Base-by-base conservation (phyloP, 2,329 filamentous ascomycete species). In the Fusarium begoniae region DNA sequence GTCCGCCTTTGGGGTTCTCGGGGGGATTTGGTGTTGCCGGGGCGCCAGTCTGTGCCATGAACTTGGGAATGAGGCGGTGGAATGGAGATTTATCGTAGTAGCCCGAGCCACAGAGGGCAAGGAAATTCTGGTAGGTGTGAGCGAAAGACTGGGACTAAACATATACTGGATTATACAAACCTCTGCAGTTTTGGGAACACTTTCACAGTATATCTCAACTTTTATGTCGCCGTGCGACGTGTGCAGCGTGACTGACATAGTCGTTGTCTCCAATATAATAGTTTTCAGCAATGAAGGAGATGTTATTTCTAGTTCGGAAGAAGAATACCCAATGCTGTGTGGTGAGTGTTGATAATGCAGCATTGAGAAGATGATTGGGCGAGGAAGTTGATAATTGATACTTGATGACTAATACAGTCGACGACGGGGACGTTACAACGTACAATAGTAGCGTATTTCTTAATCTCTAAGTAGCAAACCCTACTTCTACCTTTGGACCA, bases 171-270 rank as follows among this genome's bases (percentile, higher is more conserved):
- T 48, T 26, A 66, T 28, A 77, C 84, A 63, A 85, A 92, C 92
- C 85, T 98, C 94, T 72, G 95, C 93, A 1, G 96, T 98, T 82
- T 96, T 95, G 72, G 96, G 96, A 38, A 97, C 94, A 77, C 93
- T 92, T 82, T 98, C 94, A 86, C 96, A 98, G 85, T 98, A 98
- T 75, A 99, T 87, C 83, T 98, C 96, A 78, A 98, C 90, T 85
- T 98, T 99, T 81, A 99, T 88, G 83, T 96, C 92, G 81, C 96
- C 96, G 60, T 93, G 89, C 57, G 91, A 94, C 56, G 96, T 99
- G 83, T 98, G 95, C 20, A 99, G 89, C 17, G 90, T 92, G 72
- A 91, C 89, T 18, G 90, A 92, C 90, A 92, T 91, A 75, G 17
- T 28, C 53, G 17, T 43, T 70, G 11, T 47, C 18, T 45, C 17